These are phyloP conservation scores for Elsinoe necatrix DNA, from an alignment of 2,329 filamentous ascomycete species.

Conservation along the genomic window DNA sequence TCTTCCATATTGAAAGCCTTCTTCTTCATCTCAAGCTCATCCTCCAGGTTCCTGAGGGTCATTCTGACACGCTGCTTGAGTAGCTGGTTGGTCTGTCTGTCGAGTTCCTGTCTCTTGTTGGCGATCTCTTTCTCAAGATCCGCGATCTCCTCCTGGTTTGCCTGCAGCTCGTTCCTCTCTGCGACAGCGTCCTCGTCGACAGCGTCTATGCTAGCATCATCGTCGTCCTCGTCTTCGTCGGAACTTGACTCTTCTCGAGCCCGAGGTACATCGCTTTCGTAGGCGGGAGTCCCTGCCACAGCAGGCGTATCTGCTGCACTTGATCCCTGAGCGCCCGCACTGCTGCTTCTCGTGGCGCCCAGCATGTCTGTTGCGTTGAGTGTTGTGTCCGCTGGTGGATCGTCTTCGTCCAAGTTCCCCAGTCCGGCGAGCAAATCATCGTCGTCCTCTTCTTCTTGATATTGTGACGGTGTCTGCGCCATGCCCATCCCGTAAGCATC, in stretches of 20 bases:
- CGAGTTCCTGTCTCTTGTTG: conserved; percentile 30
- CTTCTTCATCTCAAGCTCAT: conserved; percentile 48
- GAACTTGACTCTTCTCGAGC: conserved; percentile 29
- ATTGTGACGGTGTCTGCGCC: conserved; percentile 35
- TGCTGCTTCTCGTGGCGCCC: conserved; percentile 22
- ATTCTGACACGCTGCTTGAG: conserved; percentile 42
- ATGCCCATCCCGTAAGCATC: conserved; percentile 26
- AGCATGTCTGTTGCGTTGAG: conserved; percentile 29
- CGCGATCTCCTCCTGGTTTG: conserved; percentile 45
- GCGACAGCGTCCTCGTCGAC: conserved; percentile 46
- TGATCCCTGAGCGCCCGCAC: conserved; percentile 15
- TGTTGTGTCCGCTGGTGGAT: conserved; percentile 29
- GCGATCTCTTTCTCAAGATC: conserved; percentile 46
- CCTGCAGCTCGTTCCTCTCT: conserved; percentile 39
- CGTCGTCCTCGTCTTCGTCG: conserved; percentile 40
- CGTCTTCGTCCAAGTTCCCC: conserved; percentile 26
- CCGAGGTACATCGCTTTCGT: conserved; percentile 29
- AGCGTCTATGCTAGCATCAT: conserved; percentile 34
- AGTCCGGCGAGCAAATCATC: conserved; percentile 25
- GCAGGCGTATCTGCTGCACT: conserved; percentile 22
- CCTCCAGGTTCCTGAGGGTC: conserved; percentile 43
- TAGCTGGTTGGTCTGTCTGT: conserved; percentile 40
- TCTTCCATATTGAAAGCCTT: conserved; percentile 32
- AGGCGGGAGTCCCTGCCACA: conserved; percentile 18
- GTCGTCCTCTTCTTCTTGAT: conserved; percentile 33